Evolutionary conservation across 2,329 filamentous ascomycete species (phyloP).

Genomic region (Colletotrichum spinosum): DNA sequence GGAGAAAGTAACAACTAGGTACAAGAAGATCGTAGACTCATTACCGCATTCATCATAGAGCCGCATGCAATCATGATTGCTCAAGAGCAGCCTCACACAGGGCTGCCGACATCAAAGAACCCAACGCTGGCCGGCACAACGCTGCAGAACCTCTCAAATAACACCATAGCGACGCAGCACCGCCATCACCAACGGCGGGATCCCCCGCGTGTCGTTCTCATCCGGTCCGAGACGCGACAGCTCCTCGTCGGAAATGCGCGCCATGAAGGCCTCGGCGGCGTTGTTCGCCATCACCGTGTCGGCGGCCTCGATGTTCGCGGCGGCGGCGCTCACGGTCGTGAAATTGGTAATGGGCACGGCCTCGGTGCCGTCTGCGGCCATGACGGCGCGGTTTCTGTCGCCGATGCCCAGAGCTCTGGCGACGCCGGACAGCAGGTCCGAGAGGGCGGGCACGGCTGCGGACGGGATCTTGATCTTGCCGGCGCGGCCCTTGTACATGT

Average conservation of each 20-base stretch:
- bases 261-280: background rate
- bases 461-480: slow-evolving; percentile 35
- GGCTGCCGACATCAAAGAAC: background rate
- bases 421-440: slow-evolving; percentile 23
- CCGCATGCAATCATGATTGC: no score
- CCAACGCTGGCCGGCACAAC: background rate
- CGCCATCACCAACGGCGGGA: slow-evolving; percentile 22
- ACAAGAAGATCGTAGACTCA: no score
- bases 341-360: background rate
- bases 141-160: background rate
- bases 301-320: slow-evolving; percentile 9
- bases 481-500: slow-evolving; percentile 23
- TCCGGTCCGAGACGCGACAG: slow-evolving; percentile 8
- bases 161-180: slow-evolving; percentile 23
- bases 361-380: background rate
- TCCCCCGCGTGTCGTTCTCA: slow-evolving; percentile 29
- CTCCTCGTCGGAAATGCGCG: background rate
- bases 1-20: no score
- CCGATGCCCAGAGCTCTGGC: slow-evolving; percentile 28
- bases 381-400: background rate
- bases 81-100: no score
- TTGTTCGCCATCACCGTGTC: slow-evolving; percentile 22
- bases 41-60: no score
- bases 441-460: slow-evolving; percentile 25
- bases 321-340: slow-evolving; percentile 3